A percentile compares a stretch with the other conserved stretches of the same genome.
Conservation (phyloP, 345 rosid species). For the Heritiera littoralis region DNA sequence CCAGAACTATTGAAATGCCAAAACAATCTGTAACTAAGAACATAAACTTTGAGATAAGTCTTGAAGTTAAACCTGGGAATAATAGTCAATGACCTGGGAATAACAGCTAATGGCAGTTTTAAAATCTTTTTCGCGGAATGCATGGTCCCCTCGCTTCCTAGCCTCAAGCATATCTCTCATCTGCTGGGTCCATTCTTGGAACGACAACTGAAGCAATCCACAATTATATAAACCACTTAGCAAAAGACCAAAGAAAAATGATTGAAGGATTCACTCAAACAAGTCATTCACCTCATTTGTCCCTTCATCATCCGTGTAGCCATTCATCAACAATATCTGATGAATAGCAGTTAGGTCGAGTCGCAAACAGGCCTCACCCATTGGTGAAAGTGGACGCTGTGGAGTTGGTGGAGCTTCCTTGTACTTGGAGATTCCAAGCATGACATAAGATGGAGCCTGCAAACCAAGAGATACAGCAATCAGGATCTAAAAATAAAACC, state of each 20-base stretch:
- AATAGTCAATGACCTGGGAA: constrained; percentile 93
- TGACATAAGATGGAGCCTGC: constrained; percentile 86
- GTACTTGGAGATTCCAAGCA: constrained; percentile 77
- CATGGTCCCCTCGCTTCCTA: constrained; percentile 86
- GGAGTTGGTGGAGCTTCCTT: constrained; percentile 80
- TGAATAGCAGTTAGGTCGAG: constrained; percentile 97
- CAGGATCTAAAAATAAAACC: neutral
- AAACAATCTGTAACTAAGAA: neutral
- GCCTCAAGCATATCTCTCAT: constrained; percentile 96
- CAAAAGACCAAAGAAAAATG: neutral
- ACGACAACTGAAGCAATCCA: constrained; percentile 64
- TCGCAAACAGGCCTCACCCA: constrained; percentile 97
- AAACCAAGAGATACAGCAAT: constrained; percentile 22
- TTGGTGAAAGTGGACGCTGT: constrained; percentile 72
- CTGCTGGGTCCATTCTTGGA: constrained; percentile 98
- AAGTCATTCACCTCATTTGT: constrained; percentile 67
- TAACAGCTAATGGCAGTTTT: constrained; percentile 89
- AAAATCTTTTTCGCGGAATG: constrained; percentile 95
- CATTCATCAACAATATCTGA: constrained; percentile 77
- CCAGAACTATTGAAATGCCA: neutral
- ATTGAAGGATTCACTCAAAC: constrained; percentile 3
- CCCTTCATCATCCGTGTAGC: constrained; percentile 96
- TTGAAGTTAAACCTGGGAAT: constrained; percentile 71
- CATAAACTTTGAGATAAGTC: neutral
- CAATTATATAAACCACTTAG: constrained; percentile 25